Evolutionary conservation across 2,329 filamentous ascomycete genomes (phyloP), one percentile per base, ranked within the genome.

Genomic region (Sporothrix brasiliensis): DNA sequence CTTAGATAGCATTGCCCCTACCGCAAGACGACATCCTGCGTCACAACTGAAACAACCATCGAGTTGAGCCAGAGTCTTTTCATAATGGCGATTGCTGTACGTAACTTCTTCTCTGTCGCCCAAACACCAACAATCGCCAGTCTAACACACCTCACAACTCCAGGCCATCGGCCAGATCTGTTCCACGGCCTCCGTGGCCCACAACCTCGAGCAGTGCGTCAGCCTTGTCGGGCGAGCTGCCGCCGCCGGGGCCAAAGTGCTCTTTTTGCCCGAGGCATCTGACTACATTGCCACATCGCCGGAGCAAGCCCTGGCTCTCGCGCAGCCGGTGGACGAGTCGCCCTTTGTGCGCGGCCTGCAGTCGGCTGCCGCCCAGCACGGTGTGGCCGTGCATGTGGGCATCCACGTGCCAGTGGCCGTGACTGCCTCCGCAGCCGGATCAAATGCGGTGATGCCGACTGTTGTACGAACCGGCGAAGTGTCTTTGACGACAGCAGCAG

Each of bases 91-190:
- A 71, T 68, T 58, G 67, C 66, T 56, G 63, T 67, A 50, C 5
- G 68, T 60, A 13, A 9, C 11, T 49, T 5, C 5, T 30, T 3
- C 5, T 30, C 2, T 24, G 5, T 2, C 30, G 21, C 14, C 44
- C 21, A 0, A 3, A 44, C 27, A 0, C 3, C 3, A 5, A 16
- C 4, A 19, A 7, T 34, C 1, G 9, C 21, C 9, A 3, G 3
- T 3, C 65, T 61, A 44, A 53, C 66, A 27, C 4, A 10, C 19
- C 49, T 21, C 34, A 2, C 4, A 5, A 16, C 30, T 4, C 16
- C 76, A 96, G 93, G 93, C 93, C 74, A 85, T 97, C 60, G 94
- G 93, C 47, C 94, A 97, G 81, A 88, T 97, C 80, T 94, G 93
- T 81, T 94, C 93, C 50, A 96, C 92, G 71, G 85, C 89, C 72